Evolutionary conservation across 108 stramenopile species (phyloP).

Genomic region (Schizochytrium sp.): DNA sequence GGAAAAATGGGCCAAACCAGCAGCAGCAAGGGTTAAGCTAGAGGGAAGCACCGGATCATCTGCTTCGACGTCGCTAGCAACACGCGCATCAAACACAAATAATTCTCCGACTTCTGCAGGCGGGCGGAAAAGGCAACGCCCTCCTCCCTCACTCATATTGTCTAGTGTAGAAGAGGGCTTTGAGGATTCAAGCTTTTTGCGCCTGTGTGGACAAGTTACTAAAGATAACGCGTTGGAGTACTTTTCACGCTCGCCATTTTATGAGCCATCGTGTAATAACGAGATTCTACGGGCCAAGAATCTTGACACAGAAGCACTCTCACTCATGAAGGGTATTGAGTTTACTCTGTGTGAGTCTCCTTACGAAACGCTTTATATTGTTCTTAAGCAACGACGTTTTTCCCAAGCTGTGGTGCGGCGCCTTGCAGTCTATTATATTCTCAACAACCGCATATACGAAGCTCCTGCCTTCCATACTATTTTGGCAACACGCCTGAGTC

Average conservation of each 20-base stretch:
- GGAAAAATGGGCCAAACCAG: too few relatives aligned
- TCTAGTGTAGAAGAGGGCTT: not conserved
- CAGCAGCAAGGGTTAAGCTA: too few relatives aligned
- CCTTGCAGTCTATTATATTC: constrained; percentile 46
- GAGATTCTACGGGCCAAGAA: constrained; percentile 43
- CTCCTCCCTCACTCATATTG: too few relatives aligned
- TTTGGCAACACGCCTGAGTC: not conserved
- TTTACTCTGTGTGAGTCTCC: not conserved
- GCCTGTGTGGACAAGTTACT: constrained; percentile 4
- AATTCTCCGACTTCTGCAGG: too few relatives aligned
- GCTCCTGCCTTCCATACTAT: not conserved
- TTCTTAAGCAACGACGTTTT: constrained; percentile 38
- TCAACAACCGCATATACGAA: constrained; percentile 44
- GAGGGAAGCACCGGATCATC: too few relatives aligned
- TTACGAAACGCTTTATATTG: not conserved
- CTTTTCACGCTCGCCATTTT: constrained; percentile 38
- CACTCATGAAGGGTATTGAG: constrained; percentile 59
- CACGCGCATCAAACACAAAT: too few relatives aligned
- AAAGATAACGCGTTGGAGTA: constrained; percentile 49
- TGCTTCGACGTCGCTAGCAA: too few relatives aligned
- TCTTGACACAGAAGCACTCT: constrained; percentile 67
- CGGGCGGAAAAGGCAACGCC: too few relatives aligned
- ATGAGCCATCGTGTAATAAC: not conserved
- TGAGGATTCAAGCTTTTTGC: constrained; percentile 20
- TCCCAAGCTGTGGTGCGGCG: not conserved